phyloP scores from a whole-genome alignment of 208 protist genomes.

The Trypanosoma boissoni region DNA sequence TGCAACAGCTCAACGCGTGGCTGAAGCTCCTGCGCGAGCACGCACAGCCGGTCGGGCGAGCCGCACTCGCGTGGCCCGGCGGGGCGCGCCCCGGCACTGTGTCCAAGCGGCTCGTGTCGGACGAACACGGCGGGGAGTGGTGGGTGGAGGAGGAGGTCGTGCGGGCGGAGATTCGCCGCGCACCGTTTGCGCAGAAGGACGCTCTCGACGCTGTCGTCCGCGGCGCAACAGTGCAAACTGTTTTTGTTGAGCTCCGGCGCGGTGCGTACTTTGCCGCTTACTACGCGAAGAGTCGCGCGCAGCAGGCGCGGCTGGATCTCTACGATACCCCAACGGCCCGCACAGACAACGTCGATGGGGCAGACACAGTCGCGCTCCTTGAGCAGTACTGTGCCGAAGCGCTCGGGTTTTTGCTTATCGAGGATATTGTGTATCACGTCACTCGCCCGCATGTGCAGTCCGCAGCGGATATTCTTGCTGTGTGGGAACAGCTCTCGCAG shows the following conservation, averaged over 20 bases:
- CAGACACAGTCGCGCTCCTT: constrained; percentile 50
- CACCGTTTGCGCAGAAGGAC: constrained; percentile 48
- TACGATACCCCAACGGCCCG: constrained; percentile 40
- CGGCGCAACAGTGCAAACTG: constrained; percentile 70
- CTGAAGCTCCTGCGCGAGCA: constrained; percentile 67
- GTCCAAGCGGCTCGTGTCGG: constrained; percentile 43
- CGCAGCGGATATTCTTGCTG: constrained; percentile 63
- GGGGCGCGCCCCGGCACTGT: constrained; percentile 41
- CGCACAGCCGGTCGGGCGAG: constrained; percentile 58
- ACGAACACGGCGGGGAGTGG: constrained; percentile 57
- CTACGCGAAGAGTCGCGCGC: constrained; percentile 70
- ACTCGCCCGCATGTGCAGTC: constrained; percentile 81
- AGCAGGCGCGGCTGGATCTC: constrained; percentile 67
- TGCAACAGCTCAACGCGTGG: constrained; percentile 83
- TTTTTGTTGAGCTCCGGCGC: constrained; percentile 77
- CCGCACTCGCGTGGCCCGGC: constrained; percentile 65
- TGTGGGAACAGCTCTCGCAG: constrained; percentile 67
- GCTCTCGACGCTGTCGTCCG: constrained; percentile 53
- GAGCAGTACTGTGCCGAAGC: constrained; percentile 57
- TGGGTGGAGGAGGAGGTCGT: constrained; percentile 57
- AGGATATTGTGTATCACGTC: constrained; percentile 78
- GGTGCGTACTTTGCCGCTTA: constrained; percentile 69
- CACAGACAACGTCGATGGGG: constrained; percentile 24
- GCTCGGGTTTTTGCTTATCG: constrained; percentile 82
- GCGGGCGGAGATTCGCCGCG: constrained; percentile 43